Conservation (phyloP, 768 basidiomycete genomes). For the Suillus decipiens region DNA sequence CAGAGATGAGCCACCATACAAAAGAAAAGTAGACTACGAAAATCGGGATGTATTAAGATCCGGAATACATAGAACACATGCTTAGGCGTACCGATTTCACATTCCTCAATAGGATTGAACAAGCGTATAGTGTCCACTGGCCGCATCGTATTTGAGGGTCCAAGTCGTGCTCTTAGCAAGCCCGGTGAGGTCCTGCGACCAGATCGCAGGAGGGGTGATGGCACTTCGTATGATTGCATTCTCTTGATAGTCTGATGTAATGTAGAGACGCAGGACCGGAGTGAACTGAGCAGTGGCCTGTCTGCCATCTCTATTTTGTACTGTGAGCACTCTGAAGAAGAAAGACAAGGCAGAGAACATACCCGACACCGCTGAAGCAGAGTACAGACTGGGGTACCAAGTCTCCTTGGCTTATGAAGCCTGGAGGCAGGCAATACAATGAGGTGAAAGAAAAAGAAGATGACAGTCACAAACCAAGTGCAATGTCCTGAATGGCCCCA, state of each 20-base stretch:
- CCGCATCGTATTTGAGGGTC: not conserved
- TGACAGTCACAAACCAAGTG: not conserved
- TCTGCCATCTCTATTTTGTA: not conserved
- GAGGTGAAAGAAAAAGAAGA: not conserved
- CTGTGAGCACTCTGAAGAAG: not conserved
- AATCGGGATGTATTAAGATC: not conserved
- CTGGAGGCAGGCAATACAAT: not conserved
- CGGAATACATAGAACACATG: not conserved
- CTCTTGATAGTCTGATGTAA: constrained; percentile 8
- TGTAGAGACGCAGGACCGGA: not conserved
- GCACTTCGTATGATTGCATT: not conserved
- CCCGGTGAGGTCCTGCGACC: not conserved
- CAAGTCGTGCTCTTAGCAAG: not conserved
- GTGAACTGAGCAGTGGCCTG: not conserved
- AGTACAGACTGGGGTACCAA: not conserved
- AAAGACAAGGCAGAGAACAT: not conserved
- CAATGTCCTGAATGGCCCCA: not conserved
- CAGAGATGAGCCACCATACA: not conserved
- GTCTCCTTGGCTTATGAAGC: not conserved
- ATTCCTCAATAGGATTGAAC: not conserved
- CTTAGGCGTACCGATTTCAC: not conserved
- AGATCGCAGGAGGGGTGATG: constrained; percentile 2
- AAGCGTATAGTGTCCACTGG: not conserved
- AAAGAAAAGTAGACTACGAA: not conserved
- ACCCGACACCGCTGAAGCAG: constrained; percentile 7